A percentile compares a stretch with the other conserved stretches of the same genome.
These are phyloP conservation scores for Kluyveromyces wickerhamii DNA, from an alignment of 805 yeast species.

Conservation along the genomic window DNA sequence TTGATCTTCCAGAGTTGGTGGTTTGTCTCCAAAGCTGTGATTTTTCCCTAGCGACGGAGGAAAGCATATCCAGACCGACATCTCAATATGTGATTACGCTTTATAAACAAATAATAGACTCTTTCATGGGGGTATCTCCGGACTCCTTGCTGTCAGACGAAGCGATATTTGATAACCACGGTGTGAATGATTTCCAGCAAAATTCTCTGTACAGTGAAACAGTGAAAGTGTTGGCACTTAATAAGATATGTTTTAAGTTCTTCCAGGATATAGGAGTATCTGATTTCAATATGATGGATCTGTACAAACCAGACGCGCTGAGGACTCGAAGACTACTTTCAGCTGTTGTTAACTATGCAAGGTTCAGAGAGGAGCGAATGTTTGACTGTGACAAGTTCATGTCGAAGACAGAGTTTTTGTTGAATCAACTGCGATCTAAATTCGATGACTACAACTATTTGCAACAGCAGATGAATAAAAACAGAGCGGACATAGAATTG, in stretches of 20 bases:
- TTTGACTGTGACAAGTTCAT: conserved; percentile 60
- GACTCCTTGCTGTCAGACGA: conserved; percentile 20
- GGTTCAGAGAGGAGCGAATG: conserved; percentile 72
- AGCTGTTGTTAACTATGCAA: conserved; percentile 78
- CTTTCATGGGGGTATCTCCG: conserved; percentile 46
- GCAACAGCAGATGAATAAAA: conserved; percentile 30
- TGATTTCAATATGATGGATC: conserved; percentile 69
- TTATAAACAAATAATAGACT: conserved; percentile 54
- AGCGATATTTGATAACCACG: conserved; percentile 10
- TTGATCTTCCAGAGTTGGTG: conserved; percentile 53
- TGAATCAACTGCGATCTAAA: conserved; percentile 38
- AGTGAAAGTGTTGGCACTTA: conserved; percentile 46
- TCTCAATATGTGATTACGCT: conserved; percentile 45
- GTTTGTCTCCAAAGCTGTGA: conserved; percentile 54
- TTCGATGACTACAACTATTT: conserved; percentile 35
- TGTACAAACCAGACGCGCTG: conserved; percentile 66
- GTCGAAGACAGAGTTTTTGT: conserved; percentile 41
- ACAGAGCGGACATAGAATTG: conserved; percentile 25
- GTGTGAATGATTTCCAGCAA: conserved; percentile 7
- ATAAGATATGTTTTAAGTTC: conserved; percentile 52
- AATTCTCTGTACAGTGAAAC: conserved; percentile 28
- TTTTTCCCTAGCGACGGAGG: conserved; percentile 49
- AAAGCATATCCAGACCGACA: conserved; percentile 49
- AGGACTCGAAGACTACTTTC: conserved; percentile 62
- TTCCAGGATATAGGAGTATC: conserved; percentile 65